Base-by-base conservation (phyloP, 208 protist species). In the Tritrichomonas musculus region DNA sequence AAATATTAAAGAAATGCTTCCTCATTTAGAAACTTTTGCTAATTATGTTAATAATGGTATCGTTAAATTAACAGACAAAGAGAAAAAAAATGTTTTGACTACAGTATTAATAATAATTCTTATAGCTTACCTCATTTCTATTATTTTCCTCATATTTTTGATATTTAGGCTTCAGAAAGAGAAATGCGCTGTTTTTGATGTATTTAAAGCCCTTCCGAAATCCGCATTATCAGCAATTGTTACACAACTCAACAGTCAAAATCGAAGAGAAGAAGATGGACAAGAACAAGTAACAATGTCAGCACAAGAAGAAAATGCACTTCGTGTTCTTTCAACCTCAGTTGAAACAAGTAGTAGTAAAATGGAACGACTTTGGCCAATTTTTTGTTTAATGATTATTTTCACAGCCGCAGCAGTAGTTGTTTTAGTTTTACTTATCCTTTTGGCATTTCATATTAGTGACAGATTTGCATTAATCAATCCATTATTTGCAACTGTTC, bases 181-280 rank as follows among this genome's bases (percentile, higher is more conserved):
- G n/a, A 88, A 88, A 27, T 36, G 3, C 5, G 57, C 57, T 41
- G 36, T 88, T 88, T 44, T 27, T 39, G 47, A 88, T 20, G 41
- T 33, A 57, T 88, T 88, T 47, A 88, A 88, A 60, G 41, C 77
- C 4, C n/a, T 88, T 22, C 77, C 77, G 20, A 88, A 88, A 49
- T 33, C 41, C 22, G 44, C 47, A 5, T 47, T 88, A 0, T 57
- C 77, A 39, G 17, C 44, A 50, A 88, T 88, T 57, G 77, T 88
- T 14, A 44, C 20, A 14, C 53, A 88, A 5, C 22, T 88, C 0
- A 88, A 88, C 47, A 88, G 44, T 27, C 44, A 60, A 50, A 88
- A 88, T 39, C 53, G 25, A 49, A 57, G 57, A 22, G 77, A 88
- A 39, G 44, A 88, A 44, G 73, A 82, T 30, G 49, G 49, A 20